A percentile compares a stretch with the other conserved stretches of the same genome.
Evolutionary conservation across 257 asterid genomes (phyloP).

Genomic region (Oldenlandia corymbosa): DNA sequence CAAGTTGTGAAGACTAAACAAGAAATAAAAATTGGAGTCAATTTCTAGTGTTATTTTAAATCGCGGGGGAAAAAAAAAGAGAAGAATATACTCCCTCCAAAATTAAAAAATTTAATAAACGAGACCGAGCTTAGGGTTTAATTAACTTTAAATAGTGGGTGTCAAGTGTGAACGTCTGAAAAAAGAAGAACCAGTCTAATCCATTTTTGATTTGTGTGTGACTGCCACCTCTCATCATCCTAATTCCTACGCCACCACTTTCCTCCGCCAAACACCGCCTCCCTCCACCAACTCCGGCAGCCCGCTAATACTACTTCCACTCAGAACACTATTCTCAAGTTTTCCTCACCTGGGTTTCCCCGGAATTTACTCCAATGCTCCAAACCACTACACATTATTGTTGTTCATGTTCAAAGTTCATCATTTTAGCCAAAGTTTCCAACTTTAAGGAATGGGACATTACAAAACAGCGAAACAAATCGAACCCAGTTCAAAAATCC

Average conservation of each 20-base stretch:
- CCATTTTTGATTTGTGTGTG: too few species aligned
- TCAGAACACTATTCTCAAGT: not conserved
- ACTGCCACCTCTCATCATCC: constrained; percentile 3
- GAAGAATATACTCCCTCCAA: not conserved
- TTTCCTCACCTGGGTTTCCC: constrained; percentile 11
- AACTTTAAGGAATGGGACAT: constrained; percentile 26
- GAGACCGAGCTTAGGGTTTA: constrained; percentile 9
- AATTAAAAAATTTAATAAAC: not conserved
- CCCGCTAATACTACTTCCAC: not conserved
- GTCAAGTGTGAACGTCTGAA: constrained; percentile 19
- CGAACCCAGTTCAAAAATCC: constrained; percentile 21
- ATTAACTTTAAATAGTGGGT: too few species aligned
- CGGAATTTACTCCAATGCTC: constrained; percentile 11
- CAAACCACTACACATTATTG: constrained; percentile 1
- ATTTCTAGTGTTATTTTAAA: not conserved
- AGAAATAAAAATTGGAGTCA: not conserved
- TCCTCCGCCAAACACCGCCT: not conserved
- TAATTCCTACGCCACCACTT: constrained; percentile 3
- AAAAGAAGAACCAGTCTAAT: not conserved
- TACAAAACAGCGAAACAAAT: constrained; percentile 1
- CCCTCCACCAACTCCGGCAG: not conserved
- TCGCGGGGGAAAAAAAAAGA: not conserved
- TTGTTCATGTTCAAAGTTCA: constrained; percentile 12
- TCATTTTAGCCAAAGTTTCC: not conserved
- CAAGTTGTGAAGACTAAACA: not conserved